Conservation (phyloP, 352 stramenopile species). For the Phytophthora agathidicida region DNA sequence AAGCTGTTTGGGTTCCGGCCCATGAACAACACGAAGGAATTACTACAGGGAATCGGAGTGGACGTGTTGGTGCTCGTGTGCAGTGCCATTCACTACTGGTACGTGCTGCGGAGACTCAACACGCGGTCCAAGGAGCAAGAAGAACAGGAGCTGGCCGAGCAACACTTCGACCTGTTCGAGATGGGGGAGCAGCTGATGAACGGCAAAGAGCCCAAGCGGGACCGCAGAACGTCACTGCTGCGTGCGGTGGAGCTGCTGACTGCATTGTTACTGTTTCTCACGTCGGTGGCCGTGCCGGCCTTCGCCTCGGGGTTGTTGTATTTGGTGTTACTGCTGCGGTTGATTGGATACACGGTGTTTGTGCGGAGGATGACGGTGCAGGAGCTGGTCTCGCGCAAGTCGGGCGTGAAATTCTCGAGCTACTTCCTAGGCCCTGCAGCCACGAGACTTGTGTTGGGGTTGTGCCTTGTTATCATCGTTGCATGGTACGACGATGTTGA, state of each 20-base stretch:
- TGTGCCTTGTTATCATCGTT: constrained; percentile 56
- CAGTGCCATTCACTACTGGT: constrained; percentile 68
- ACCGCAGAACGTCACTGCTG: constrained; percentile 36
- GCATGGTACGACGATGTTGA: constrained; percentile 43
- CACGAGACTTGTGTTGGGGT: constrained; percentile 47
- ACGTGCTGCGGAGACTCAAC: constrained; percentile 51
- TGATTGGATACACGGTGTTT: constrained; percentile 77
- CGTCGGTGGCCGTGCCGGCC: constrained; percentile 61
- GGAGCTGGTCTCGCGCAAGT: constrained; percentile 44
- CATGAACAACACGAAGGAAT: constrained; percentile 39
- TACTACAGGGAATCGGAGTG: constrained; percentile 55
- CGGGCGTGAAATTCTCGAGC: constrained; percentile 33
- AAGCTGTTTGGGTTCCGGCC: constrained; percentile 53
- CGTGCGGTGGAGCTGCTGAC: constrained; percentile 52
- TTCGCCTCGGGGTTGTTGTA: constrained; percentile 66
- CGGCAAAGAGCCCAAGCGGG: constrained; percentile 23
- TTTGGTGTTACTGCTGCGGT: constrained; percentile 52
- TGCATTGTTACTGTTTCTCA: constrained; percentile 63
- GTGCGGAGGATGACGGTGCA: constrained; percentile 64
- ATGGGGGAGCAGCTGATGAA: constrained; percentile 55
- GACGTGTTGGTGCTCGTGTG: constrained; percentile 66
- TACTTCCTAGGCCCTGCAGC: constrained; percentile 54
- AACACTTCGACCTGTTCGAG: constrained; percentile 66
- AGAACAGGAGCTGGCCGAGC: constrained; percentile 30
- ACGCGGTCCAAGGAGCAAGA: constrained; percentile 29